Conservation (phyloP, 192 early-diverging fungal species). For the Coemansia sp. region DNA sequence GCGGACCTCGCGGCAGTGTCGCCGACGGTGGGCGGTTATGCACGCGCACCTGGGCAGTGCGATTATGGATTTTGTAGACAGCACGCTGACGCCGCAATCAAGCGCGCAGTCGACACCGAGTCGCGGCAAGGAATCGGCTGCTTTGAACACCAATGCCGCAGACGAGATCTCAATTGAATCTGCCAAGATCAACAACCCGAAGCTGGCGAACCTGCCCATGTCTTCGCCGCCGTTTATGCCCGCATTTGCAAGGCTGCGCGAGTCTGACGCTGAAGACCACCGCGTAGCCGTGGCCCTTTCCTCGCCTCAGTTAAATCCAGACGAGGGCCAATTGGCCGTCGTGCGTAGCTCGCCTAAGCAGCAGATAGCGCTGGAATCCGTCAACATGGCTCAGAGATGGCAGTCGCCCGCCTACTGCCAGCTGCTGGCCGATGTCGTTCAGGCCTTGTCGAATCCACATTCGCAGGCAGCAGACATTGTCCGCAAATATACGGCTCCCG, state of each 20-base stretch:
- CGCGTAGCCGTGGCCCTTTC: neutral
- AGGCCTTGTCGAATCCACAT: slow-evolving; percentile 35
- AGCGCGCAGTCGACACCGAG: slow-evolving; percentile 34
- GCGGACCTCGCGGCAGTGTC: slow-evolving; percentile 37
- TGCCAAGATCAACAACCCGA: slow-evolving; percentile 27
- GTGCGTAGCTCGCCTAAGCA: slow-evolving; percentile 4
- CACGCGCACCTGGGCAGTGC: slow-evolving; percentile 34
- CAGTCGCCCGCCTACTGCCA: slow-evolving; percentile 40
- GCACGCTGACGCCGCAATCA: slow-evolving; percentile 40
- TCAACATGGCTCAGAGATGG: slow-evolving; percentile 27
- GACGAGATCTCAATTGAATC: neutral
- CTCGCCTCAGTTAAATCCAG: slow-evolving; percentile 2
- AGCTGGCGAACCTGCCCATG: slow-evolving; percentile 29
- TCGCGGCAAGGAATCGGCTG: neutral
- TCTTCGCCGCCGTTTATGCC: slow-evolving; percentile 44
- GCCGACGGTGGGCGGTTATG: slow-evolving; percentile 50
- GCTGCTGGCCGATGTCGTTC: slow-evolving; percentile 47
- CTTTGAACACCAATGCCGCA: neutral
- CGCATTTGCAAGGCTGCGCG: slow-evolving; percentile 8
- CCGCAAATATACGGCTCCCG: slow-evolving; percentile 12
- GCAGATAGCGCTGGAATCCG: slow-evolving; percentile 6
- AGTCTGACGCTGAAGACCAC: neutral
- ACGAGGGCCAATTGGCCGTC: neutral
- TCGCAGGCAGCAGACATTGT: slow-evolving; percentile 43
- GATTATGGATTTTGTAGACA: slow-evolving; percentile 52